Percentiles rank a stretch among this genome's conserved stretches.
These are phyloP conservation scores for Pseudogymnoascus sp. DNA, from an alignment of 2,329 filamentous ascomycete genomes.

Conservation along the genomic window DNA sequence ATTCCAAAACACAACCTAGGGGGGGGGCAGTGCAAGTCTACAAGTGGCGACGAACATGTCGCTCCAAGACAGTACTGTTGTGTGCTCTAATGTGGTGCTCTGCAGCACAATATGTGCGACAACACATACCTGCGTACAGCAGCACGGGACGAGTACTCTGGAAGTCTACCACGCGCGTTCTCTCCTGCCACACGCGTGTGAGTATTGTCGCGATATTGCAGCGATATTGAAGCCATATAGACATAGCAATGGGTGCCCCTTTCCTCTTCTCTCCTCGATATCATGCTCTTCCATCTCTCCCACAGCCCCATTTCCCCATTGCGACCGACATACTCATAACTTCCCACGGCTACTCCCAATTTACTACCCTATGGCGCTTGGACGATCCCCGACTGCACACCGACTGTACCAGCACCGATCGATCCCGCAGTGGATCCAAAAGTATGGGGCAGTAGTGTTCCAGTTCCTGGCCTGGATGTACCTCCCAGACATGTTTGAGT, in stretches of 20 bases:
- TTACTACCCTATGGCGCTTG: not conserved
- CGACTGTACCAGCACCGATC: not conserved
- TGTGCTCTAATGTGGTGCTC: not conserved
- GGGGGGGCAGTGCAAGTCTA: not conserved
- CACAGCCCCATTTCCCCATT: not conserved
- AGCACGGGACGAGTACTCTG: not conserved
- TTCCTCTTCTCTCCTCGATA: not conserved
- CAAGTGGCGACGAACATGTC: not conserved
- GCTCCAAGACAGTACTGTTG: not conserved
- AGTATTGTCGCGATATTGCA: no score
- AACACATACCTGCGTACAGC: not conserved
- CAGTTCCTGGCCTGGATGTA: slow-evolving; percentile 1
- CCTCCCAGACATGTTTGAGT: slow-evolving; percentile 3
- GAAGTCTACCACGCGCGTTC: not conserved
- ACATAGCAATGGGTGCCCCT: no score
- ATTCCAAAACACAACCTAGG: not conserved
- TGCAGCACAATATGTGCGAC: not conserved
- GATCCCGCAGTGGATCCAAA: slow-evolving; percentile 2
- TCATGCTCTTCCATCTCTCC: not conserved
- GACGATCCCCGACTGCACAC: slow-evolving; percentile 6
- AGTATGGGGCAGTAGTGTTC: slow-evolving; percentile 1
- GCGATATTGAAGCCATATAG: no score
- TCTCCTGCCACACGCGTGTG: no score
- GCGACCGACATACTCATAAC: not conserved
- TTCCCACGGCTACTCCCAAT: slow-evolving; percentile 2